Base-by-base conservation (phyloP, 345 rosid genomes). In the Boechera divaricarpa region DNA sequence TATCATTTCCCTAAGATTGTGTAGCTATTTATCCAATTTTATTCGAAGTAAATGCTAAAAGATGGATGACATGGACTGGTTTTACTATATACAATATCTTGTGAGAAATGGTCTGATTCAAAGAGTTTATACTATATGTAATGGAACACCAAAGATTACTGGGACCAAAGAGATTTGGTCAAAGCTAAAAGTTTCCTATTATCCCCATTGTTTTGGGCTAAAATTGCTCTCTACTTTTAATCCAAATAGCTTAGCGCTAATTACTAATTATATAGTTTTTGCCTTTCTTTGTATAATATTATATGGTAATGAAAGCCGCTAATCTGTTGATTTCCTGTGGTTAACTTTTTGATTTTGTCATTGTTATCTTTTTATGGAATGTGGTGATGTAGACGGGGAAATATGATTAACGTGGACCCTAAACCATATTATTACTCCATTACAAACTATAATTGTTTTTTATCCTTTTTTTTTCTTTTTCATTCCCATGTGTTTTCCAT, bases 401-500 rank as follows among this genome's bases (percentile, higher is more conserved):
- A 72, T 78, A 85, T 85, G 69, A 85, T 86, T 79, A 80, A 38
- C 42, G 81, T 82, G 83, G 90, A 83, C 84, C 85, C 78, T 80
- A 60, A 77, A 47, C 62, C 45, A 54, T 33, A 44, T 47, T 45
- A 41, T 7, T 44, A 71, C 38, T 60, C 38, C 48, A 5, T 39
- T 39, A 56, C 47, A 45, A 35, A 26, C 3, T 35, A 10, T 21
- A 13, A 48, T 9, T 75, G 26, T 52, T 32, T 53, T 31, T 18
- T 57, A 11, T 35, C 3, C 7, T 4, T 1, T 38, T 1, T 47
- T 9, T 36, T 39, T 8, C 36, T 10, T 18, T 38, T 8, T 38
- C 4, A 48, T 67, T 32, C 3, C 31, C 29, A 15, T 38, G 63
- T 67, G 29, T 55, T 74, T 57, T 52, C 13, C 48, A 42, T n/a